Evolutionary conservation across 768 basidiomycete genomes (phyloP).

Genomic region (Podaxis rugospora): DNA sequence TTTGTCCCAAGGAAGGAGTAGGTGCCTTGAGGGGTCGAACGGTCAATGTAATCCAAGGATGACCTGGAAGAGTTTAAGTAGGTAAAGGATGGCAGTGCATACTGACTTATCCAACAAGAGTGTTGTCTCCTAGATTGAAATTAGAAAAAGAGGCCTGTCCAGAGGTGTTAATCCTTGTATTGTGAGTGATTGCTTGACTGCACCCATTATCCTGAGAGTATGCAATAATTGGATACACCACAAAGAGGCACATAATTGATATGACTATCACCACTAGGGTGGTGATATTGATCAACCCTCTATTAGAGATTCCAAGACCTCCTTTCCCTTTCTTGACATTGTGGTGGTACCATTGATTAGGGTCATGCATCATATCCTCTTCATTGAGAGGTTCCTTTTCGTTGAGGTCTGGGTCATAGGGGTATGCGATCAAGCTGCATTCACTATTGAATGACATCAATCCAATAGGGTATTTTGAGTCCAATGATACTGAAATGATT

Average conservation of each 20-base stretch:
- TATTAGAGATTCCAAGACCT: background rate
- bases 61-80: background rate
- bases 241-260: constrained; percentile 64
- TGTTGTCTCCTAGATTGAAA: background rate
- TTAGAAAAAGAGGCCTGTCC: constrained; percentile 45
- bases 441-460: constrained; percentile 9
- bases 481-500: constrained; percentile 21
- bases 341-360: constrained; percentile 15
- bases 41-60: constrained; percentile 43
- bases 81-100: background rate
- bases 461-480: constrained; percentile 26
- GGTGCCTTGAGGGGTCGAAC: constrained; percentile 57
- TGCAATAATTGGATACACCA: constrained; percentile 65
- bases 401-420: constrained; percentile 49
- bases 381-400: constrained; percentile 39
- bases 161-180: constrained; percentile 57
- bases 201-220: constrained; percentile 34
- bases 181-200: constrained; percentile 45
- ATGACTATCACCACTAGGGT: constrained; percentile 56
- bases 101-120: background rate
- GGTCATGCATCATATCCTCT: constrained; percentile 61
- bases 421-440: constrained; percentile 53
- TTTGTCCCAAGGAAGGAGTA: constrained; percentile 67
- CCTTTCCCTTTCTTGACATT: background rate
- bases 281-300: constrained; percentile 51